These are phyloP conservation scores for Climacium dendroides DNA, from an alignment of 225 moss, liverwort and hornwort species.

Conservation along the genomic window DNA sequence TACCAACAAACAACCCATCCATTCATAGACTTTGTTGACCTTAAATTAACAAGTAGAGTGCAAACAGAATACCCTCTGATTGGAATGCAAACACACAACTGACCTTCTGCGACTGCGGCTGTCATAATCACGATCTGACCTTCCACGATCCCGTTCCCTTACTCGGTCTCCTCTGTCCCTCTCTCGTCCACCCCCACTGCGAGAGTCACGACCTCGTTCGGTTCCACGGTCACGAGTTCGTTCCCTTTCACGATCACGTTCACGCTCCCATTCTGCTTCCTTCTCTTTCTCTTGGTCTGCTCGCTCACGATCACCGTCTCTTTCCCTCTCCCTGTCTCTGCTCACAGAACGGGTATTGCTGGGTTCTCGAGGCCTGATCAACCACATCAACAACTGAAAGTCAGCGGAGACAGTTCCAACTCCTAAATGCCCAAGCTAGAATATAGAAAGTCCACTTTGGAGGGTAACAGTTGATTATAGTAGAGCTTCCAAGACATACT, in stretches of 20 bases:
- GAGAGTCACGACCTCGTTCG: slow-evolving; percentile 52
- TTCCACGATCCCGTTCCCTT: slow-evolving; percentile 54
- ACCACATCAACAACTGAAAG: not conserved
- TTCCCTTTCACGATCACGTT: slow-evolving; percentile 58
- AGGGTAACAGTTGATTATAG: not conserved
- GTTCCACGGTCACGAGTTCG: slow-evolving; percentile 33
- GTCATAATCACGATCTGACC: slow-evolving; percentile 62
- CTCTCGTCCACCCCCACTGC: slow-evolving; percentile 38
- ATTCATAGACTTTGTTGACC: not conserved
- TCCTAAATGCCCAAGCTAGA: not conserved
- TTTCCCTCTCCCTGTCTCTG: slow-evolving; percentile 73
- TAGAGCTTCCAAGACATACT: not conserved
- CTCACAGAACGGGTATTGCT: slow-evolving; percentile 37
- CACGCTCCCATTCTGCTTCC: slow-evolving; percentile 45
- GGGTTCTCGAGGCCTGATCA: slow-evolving; percentile 53
- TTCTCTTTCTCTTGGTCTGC: slow-evolving; percentile 25
- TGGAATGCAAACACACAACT: not conserved
- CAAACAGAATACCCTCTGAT: not conserved
- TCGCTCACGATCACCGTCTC: slow-evolving; percentile 44
- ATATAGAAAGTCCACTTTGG: not conserved
- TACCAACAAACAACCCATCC: not conserved
- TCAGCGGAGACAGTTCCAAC: not conserved
- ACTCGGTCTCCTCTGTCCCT: slow-evolving; percentile 51
- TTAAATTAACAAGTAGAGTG: not conserved
- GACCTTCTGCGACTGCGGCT: slow-evolving; percentile 63